Base-by-base conservation (phyloP, 768 basidiomycete species). In the Lyophyllum atratum region DNA sequence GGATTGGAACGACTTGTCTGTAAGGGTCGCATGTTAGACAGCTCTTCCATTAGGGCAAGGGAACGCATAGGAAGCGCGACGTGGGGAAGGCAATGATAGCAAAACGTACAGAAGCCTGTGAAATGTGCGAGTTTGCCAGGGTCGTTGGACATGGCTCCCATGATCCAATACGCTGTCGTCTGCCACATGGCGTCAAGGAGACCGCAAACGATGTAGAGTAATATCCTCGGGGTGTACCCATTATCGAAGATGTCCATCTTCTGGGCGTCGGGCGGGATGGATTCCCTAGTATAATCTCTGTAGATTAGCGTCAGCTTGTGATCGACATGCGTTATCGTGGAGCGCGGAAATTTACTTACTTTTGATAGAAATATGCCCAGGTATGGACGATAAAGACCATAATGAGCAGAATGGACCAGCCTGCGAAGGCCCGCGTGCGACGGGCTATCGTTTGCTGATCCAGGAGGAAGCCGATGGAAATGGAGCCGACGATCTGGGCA, bases 101-200 rank as follows among this genome's bases (percentile, higher is more conserved):
- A 25, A 59, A 9, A 80, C 88, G 63, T 67, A 92, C 90, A 93
- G 65, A 93, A 90, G 40, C 92, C 92, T 15, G 86, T 76, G 64
- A 93, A 87, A 66, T 91, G 81, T 0, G 91, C 91, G 21, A 93
- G 82, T 67, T 90, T 91, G 1, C 80, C 82, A 8, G 89, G 84
- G 68, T 92, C 85, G 62, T 93, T 92, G 21, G 89, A 90, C 86
- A 94, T 90, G 12, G 89, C 87, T 39, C 91, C 91, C 82, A 91
- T 87, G 63, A 90, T 75, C 89, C 89, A 91, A 68, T 92, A 91
- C 5, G 86, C 84, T 0, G 85, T 84, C 1, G 89, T 92, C 68
- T 93, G 92, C 89, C 91, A 93, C 83, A 90, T 87, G 1, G 91
- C 78, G 60, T 93, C 92, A 57, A 92, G 77, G 11, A 93, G 66